phyloP scores from a whole-genome alignment of 1,284 basidiomycete species.

The Ganoderma meredithae region DNA sequence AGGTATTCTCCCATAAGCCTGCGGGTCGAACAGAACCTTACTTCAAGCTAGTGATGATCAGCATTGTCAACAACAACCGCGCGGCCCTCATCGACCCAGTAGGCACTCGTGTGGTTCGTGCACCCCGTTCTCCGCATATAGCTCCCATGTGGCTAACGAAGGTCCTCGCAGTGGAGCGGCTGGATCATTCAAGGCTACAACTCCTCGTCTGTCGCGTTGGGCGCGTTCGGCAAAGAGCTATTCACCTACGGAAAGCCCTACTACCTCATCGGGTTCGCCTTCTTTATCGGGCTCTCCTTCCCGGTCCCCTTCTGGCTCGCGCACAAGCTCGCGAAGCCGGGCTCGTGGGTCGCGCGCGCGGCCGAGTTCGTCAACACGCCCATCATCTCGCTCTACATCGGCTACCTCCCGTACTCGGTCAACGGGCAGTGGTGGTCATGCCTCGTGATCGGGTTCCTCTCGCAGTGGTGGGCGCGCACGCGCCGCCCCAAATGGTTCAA shows the following conservation, averaged over 20 bases:
- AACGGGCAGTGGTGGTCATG: constrained; percentile 60
- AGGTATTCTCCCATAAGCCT: constrained; percentile 20
- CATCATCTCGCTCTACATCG: constrained; percentile 57
- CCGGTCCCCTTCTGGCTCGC: constrained; percentile 60
- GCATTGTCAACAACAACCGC: constrained; percentile 56
- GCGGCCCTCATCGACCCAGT: constrained; percentile 56
- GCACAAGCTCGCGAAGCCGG: constrained; percentile 49
- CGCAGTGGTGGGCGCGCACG: constrained; percentile 58
- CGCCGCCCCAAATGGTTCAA: constrained; percentile 56
- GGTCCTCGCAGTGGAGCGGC: constrained; percentile 52
- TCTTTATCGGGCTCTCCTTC: constrained; percentile 56
- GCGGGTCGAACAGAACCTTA: background rate
- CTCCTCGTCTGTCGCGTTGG: constrained; percentile 64
- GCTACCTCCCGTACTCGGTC: constrained; percentile 63
- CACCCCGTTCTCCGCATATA: background rate
- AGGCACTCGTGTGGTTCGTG: constrained; percentile 53
- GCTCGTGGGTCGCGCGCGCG: constrained; percentile 41
- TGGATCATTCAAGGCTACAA: constrained; percentile 62
- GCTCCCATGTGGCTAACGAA: constrained; percentile 17
- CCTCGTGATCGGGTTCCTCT: constrained; percentile 53
- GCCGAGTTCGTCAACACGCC: constrained; percentile 59
- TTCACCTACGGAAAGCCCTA: constrained; percentile 52
- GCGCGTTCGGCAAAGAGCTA: constrained; percentile 59
- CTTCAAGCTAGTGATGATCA: constrained; percentile 53
- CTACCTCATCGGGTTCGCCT: constrained; percentile 56